These are phyloP conservation scores for Berberis thunbergii DNA, from an alignment of 164 flowering plant genomes.

Conservation along the genomic window DNA sequence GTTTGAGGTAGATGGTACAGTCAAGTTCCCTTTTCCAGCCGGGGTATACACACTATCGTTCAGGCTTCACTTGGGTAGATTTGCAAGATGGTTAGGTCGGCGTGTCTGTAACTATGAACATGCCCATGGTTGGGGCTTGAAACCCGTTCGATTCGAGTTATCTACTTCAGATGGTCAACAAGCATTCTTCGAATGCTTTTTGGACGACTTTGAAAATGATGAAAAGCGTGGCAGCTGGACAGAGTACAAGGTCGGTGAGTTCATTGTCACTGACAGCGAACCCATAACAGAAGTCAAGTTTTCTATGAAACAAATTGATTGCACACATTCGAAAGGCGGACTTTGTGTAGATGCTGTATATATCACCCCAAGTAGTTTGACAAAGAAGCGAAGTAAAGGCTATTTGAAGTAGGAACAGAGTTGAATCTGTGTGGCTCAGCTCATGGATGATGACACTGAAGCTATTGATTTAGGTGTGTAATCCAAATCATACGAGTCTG, in stretches of 20 bases:
- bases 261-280: constrained; percentile 25
- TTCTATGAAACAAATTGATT: constrained; percentile 78
- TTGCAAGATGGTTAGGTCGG: constrained; percentile 39
- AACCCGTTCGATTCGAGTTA: constrained; percentile 59
- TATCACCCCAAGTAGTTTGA: constrained; percentile 36
- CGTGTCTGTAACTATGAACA: constrained; percentile 39
- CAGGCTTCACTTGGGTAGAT: constrained; percentile 57
- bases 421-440: background rate
- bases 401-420: constrained; percentile 13
- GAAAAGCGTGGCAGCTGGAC: constrained; percentile 41
- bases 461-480: constrained; percentile 8
- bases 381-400: constrained; percentile 18
- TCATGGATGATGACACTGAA: background rate
- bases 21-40: constrained; percentile 56
- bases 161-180: constrained; percentile 55
- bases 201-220: constrained; percentile 34
- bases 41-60: constrained; percentile 52
- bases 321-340: constrained; percentile 86
- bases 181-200: constrained; percentile 31
- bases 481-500: constrained; percentile 8
- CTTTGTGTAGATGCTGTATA: constrained; percentile 62
- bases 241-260: constrained; percentile 56
- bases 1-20: constrained; percentile 58
- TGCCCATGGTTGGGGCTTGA: constrained; percentile 79
- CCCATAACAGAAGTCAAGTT: constrained; percentile 38